Evolutionary conservation across 306 rosid genomes (phyloP), one percentile per base, ranked within the genome.

Genomic region (Sphenostylis stenocarpa): DNA sequence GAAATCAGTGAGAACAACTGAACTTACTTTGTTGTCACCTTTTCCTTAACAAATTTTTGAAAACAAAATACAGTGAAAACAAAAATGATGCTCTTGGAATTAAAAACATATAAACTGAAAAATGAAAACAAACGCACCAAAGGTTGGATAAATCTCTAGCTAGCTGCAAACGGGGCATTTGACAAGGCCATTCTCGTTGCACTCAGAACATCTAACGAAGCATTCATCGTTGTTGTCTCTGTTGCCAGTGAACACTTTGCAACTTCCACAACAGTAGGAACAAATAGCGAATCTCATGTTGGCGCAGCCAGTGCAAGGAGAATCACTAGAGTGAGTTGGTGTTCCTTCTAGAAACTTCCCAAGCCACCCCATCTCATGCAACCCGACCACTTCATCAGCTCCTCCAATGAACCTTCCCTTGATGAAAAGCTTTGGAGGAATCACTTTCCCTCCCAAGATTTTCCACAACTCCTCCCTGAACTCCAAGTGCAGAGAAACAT

Each of bases 381-480:
- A 85, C 28, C 84, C 90, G 29, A 89, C 70, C 13, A 96, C 97
- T 85, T 96, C 88, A 52, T 92, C 96, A n/a, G 93, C 96, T 81
- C 98, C 99, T 55, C 99, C 99, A 28, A 96, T 88, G 86, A 86
- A 88, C 80, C 91, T 87, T 6, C 98, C 99, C 76, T 89, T 91
- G 19, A 96, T 88, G 80, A 96, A 96, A 78, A 96, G 88, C 86
- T 84, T 91, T 0, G 99, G 99, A 57, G 98, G 99, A 73, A 96
- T 86, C 74, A 87, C 88, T 85, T 81, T 92, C 0, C 81, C 81
- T 5, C 87, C 98, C 78, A 91, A 81, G 21, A 89, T 60, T 39
- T 76, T 84, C 97, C 97, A 87, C 34, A 96, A 43, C 67, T 96
- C 98, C n/a, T 92, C 91, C 61, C 98, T 89, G 66, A 85, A 96